Evolutionary conservation across 768 basidiomycete species (phyloP).

Genomic region (Cytidiella melzeri): DNA sequence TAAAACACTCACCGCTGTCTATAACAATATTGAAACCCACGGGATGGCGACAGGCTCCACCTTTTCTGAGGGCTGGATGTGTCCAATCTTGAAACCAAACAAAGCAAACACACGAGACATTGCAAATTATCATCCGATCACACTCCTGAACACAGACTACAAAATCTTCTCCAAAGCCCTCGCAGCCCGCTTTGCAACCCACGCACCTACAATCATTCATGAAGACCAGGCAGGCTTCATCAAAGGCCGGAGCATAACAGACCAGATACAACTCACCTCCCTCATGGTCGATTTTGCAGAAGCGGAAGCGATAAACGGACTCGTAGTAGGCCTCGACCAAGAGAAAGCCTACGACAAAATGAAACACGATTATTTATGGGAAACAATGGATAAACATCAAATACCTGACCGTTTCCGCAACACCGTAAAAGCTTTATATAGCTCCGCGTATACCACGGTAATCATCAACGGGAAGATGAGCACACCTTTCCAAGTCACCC

Average conservation of each 20-base stretch:
- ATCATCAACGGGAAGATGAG: slow-evolving; percentile 12
- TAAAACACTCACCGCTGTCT: neutral
- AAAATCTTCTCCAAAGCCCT: slow-evolving; percentile 18
- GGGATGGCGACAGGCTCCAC: neutral
- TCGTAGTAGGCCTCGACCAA: slow-evolving; percentile 15
- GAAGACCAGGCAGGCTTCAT: slow-evolving; percentile 16
- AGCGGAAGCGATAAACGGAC: slow-evolving; percentile 6
- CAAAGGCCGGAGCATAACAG: slow-evolving; percentile 6
- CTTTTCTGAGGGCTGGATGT: slow-evolving; percentile 14
- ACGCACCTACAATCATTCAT: neutral
- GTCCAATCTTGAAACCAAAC: slow-evolving; percentile 14
- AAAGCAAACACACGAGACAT: slow-evolving; percentile 12
- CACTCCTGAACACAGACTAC: slow-evolving; percentile 18
- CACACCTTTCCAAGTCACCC: neutral
- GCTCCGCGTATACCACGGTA: slow-evolving; percentile 5
- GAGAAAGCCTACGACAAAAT: slow-evolving; percentile 19
- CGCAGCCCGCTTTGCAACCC: neutral
- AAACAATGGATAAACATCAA: neutral
- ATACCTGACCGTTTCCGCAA: slow-evolving; percentile 8
- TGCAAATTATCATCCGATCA: slow-evolving; percentile 14
- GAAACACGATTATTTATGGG: slow-evolving; percentile 14
- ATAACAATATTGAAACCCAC: slow-evolving; percentile 11
- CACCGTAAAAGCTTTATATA: slow-evolving; percentile 9
- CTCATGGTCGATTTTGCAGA: slow-evolving; percentile 11
- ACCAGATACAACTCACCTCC: slow-evolving; percentile 11